phyloP scores from a whole-genome alignment of 1,284 basidiomycete species.

The Neolentinus lepideus region DNA sequence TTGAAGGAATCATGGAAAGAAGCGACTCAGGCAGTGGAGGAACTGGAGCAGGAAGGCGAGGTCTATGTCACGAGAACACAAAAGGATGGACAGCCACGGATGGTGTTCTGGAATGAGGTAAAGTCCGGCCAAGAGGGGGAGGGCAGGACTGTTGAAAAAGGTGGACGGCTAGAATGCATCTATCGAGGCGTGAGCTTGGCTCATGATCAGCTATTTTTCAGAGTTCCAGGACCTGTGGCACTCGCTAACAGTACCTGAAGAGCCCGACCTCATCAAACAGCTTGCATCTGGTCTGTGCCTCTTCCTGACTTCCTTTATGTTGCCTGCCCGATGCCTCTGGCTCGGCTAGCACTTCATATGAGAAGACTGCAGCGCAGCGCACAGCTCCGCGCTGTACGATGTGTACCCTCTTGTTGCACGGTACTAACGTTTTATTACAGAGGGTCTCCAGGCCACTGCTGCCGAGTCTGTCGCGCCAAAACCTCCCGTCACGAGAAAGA shows the following conservation, averaged over 20 bases:
- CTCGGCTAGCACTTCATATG: not conserved
- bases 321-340: not conserved
- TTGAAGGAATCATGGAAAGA: conserved; percentile 90
- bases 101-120: conserved; percentile 91
- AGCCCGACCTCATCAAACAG: conserved; percentile 73
- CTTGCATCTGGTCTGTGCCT: conserved; percentile 53
- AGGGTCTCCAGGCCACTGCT: conserved; percentile 72
- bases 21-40: conserved; percentile 74
- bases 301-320: not conserved
- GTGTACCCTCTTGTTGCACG: not conserved
- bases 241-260: conserved; percentile 74
- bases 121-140: conserved; percentile 67
- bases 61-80: conserved; percentile 80
- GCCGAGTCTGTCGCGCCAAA: conserved; percentile 48
- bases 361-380: not conserved
- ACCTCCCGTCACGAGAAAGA: conserved; percentile 60
- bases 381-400: not conserved
- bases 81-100: conserved; percentile 78
- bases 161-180: too few species aligned
- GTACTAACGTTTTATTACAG: conserved; percentile 25
- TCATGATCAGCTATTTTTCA: too few species aligned
- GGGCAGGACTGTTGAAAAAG: conserved; percentile 71
- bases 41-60: conserved; percentile 82
- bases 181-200: too few species aligned
- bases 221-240: conserved; percentile 89